A percentile compares a stretch with the other conserved stretches of the same genome.
phyloP scores from a whole-genome alignment of 2,329 filamentous ascomycete genomes.

The Claviceps capensis region DNA sequence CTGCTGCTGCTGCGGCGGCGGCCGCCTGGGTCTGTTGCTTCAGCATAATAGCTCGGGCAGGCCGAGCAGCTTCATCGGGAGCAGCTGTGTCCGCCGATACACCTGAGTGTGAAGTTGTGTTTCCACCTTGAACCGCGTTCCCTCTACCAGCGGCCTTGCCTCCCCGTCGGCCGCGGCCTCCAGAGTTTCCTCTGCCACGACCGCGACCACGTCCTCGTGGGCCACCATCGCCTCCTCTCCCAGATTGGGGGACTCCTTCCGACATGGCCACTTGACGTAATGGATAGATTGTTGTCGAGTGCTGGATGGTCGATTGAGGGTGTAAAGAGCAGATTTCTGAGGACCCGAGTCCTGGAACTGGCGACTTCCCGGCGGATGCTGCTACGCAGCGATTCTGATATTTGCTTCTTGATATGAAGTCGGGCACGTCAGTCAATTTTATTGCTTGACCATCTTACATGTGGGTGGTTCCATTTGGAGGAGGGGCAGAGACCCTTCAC shows the following conservation, averaged over 20 bases:
- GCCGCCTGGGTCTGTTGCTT: conserved; percentile 9
- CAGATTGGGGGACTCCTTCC: conserved; percentile 10
- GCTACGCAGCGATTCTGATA: background rate
- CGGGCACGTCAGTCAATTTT: background rate
- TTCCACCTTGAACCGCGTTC: conserved; percentile 6
- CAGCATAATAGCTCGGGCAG: conserved; percentile 17
- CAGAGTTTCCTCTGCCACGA: conserved; percentile 2
- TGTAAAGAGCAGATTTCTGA: background rate
- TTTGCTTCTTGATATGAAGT: background rate
- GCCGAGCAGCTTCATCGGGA: conserved; percentile 17
- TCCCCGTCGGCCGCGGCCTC: conserved; percentile 12
- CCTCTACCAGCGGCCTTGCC: conserved; percentile 13
- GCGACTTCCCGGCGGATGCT: background rate
- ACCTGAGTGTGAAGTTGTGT: conserved; percentile 4
- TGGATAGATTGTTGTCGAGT: background rate
- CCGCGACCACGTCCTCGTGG: conserved; percentile 28
- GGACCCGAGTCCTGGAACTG: background rate
- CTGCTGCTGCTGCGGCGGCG: conserved; percentile 11
- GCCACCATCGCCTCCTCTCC: conserved; percentile 20
- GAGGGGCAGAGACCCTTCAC: background rate
- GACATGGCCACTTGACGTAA: conserved; percentile 6
- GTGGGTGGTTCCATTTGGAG: background rate
- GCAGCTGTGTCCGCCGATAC: conserved; percentile 15
- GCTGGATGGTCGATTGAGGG: background rate
- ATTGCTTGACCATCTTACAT: background rate